Conservation (phyloP, 768 basidiomycete species). For the button mushroom (Agaricus bisporus) region DNA sequence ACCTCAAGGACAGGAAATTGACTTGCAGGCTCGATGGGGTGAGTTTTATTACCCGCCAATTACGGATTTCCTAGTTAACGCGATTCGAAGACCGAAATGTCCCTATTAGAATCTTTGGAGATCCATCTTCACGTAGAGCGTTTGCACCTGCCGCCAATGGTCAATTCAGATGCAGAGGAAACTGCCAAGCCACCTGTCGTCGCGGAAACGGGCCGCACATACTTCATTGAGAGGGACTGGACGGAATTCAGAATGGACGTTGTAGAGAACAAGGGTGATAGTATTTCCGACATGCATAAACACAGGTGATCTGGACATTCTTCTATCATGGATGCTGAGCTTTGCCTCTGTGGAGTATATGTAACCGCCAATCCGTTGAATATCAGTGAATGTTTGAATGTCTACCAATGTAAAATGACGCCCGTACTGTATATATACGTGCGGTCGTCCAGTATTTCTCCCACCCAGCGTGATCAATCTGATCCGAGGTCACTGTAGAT, state of each 20-base stretch:
- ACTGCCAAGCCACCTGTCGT: background rate
- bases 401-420: no score
- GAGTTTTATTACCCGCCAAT: background rate
- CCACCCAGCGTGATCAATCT: no score
- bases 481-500: no score
- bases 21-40: background rate
- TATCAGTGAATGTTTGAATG: no score
- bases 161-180: background rate
- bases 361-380: no score
- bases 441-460: no score
- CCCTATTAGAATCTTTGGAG: background rate
- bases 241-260: background rate
- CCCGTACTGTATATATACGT: no score
- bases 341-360: no score
- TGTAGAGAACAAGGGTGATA: background rate
- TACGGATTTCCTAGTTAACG: background rate
- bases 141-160: background rate
- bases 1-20: background rate
- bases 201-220: background rate
- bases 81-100: background rate
- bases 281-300: no score
- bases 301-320: no score
- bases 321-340: no score
- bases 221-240: background rate
- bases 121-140: background rate